Base-by-base conservation (phyloP, 1,284 basidiomycete genomes). In the Ustilago esculenta region DNA sequence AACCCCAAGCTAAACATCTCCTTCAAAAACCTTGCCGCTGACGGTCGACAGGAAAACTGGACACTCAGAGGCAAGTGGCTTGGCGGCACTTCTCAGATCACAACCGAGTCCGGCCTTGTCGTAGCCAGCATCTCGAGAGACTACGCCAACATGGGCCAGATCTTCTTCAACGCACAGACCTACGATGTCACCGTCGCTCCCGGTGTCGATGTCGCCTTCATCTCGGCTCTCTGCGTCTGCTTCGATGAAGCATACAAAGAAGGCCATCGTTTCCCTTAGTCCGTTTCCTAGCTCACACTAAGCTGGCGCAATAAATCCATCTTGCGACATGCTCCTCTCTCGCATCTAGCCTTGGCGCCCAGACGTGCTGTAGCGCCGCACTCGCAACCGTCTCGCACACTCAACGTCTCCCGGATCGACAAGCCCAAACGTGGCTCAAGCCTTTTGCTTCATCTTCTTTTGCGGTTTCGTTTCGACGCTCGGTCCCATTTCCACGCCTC, bases 221-320 rank as follows among this genome's bases (percentile, higher is more conserved):
- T 84, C 18, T 79, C 83, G 2, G 84, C 83, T 4, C 66, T 84
- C 21, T 83, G 83, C 54, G 81, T 85, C 44, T 83, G 82, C 43
- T 79, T 84, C 52, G 83, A 84, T 58, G 83, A 84, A 71, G 10
- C 17, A 17, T 51, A 43, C 15, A 23, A 42, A 39, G 48, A 51
- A 11, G 12, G 12, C 6, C 12, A n/a, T n/a, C n/a, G n/a, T n/a
- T n/a, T n/a, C n/a, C n/a, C n/a, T n/a, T n/a, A n/a, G n/a, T n/a
- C n/a, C n/a, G n/a, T n/a, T n/a, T n/a, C n/a, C n/a, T n/a, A n/a
- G n/a, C n/a, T n/a, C n/a, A n/a, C n/a, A n/a, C n/a, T n/a, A n/a
- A n/a, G n/a, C n/a, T n/a, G n/a, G n/a, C n/a, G n/a, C n/a, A n/a
- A n/a, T n/a, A n/a, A n/a, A n/a, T n/a, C n/a, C n/a, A n/a, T n/a